Evolutionary conservation across 2,329 filamentous ascomycete species (phyloP).

Genomic region (Nigrospora sphaerica): DNA sequence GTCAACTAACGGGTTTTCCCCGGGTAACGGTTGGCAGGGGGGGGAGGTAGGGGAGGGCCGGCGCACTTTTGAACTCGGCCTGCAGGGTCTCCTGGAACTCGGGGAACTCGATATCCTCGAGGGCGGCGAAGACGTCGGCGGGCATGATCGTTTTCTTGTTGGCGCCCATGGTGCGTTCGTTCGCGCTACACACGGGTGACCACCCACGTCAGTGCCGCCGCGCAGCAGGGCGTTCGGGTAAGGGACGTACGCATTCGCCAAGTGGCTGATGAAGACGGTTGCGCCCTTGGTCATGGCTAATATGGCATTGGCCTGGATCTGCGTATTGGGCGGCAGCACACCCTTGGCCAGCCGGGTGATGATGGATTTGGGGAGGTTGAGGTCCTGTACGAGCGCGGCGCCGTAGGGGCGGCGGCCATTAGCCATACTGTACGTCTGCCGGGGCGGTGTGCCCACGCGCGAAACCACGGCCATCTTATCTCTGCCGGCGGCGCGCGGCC

Average conservation of each 20-base stretch:
- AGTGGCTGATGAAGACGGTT: conserved; percentile 76
- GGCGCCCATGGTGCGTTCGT: conserved; percentile 59
- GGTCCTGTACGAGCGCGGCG: conserved; percentile 44
- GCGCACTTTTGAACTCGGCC: conserved; percentile 68
- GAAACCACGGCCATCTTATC: too few relatives aligned
- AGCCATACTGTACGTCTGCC: too few relatives aligned
- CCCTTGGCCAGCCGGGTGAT: conserved; percentile 74
- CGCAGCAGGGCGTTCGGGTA: not conserved
- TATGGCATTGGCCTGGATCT: conserved; percentile 77
- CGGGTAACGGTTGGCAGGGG: not conserved
- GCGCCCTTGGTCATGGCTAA: conserved; percentile 74
- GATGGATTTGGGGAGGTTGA: conserved; percentile 73
- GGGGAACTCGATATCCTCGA: conserved; percentile 71
- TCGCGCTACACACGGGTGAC: conserved; percentile 46
- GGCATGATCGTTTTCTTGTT: conserved; percentile 75
- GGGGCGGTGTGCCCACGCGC: too few relatives aligned
- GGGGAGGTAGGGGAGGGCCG: not conserved
- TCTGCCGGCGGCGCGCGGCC: too few relatives aligned
- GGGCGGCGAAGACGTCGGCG: conserved; percentile 66
- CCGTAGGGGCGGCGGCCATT: too few relatives aligned
- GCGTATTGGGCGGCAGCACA: conserved; percentile 71
- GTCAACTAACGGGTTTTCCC: conserved; percentile 1
- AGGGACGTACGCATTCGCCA: conserved; percentile 61
- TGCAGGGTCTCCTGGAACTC: conserved; percentile 64
- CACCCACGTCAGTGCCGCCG: not conserved